These are phyloP conservation scores for Schwanniomyces etchellsii DNA, from an alignment of 1,139 yeast species.

Conservation along the genomic window DNA sequence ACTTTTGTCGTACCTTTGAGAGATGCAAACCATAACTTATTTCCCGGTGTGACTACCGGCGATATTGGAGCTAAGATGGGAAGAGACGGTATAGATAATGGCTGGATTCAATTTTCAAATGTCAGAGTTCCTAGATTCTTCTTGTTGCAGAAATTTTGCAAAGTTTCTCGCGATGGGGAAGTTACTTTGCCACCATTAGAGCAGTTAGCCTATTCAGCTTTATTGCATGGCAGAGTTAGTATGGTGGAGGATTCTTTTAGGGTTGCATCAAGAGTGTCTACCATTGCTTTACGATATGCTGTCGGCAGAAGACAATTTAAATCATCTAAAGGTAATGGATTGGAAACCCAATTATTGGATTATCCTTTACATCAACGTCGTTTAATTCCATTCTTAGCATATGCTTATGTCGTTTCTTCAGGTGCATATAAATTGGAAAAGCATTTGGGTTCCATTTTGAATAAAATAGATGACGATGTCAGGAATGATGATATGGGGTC, in stretches of 20 bases:
- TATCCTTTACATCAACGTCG: constrained; percentile 46
- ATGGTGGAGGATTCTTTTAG: constrained; percentile 43
- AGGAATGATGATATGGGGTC: constrained; percentile 27
- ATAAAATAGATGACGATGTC: constrained; percentile 32
- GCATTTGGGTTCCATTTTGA: constrained; percentile 24
- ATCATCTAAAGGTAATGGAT: constrained; percentile 19
- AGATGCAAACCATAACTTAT: constrained; percentile 37
- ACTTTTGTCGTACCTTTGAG: constrained; percentile 45
- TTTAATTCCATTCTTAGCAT: constrained; percentile 40
- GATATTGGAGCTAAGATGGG: constrained; percentile 50
- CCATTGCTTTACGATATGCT: constrained; percentile 42
- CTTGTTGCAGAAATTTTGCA: constrained; percentile 45
- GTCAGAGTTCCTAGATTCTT: constrained; percentile 42
- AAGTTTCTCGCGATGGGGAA: constrained; percentile 35
- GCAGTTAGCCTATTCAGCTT: constrained; percentile 43
- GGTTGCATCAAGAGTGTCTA: constrained; percentile 35
- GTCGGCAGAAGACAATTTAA: constrained; percentile 43
- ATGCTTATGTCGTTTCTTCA: constrained; percentile 35
- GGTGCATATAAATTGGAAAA: constrained; percentile 36
- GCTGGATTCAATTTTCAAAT: constrained; percentile 44
- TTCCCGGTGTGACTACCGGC: constrained; percentile 41
- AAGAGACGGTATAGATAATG: constrained; percentile 45
- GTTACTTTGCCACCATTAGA: constrained; percentile 41
- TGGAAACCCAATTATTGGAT: constrained; percentile 37
- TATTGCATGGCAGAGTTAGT: constrained; percentile 40